Percentiles rank a stretch among this genome's conserved stretches.
Evolutionary conservation across 257 asterid species (phyloP).

Genomic region (Striga asiatica): DNA sequence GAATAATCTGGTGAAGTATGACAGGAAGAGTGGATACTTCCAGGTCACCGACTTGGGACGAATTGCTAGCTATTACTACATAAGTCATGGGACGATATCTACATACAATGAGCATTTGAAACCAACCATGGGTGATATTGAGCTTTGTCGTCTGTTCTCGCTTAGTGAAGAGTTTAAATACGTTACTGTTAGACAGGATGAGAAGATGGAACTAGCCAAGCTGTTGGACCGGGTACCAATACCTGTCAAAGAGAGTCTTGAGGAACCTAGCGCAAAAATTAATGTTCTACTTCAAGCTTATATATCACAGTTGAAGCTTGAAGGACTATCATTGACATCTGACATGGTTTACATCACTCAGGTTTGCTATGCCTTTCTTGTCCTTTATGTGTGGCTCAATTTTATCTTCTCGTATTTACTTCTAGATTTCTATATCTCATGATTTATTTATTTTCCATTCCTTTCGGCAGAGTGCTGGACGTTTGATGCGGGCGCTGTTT

Average conservation of each 20-base stretch:
- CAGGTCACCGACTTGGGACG: conserved; percentile 59
- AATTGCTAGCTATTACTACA: conserved; percentile 51
- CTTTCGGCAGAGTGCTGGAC: conserved; percentile 53
- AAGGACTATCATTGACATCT: conserved; percentile 50
- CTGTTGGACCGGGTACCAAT: conserved; percentile 52
- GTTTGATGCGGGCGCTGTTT: conserved; percentile 52
- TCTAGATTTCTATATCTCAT: not conserved
- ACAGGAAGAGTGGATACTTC: conserved; percentile 54
- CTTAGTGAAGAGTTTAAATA: conserved; percentile 54
- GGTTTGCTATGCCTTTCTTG: conserved; percentile 19
- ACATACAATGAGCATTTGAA: conserved; percentile 51
- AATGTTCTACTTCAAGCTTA: conserved; percentile 55
- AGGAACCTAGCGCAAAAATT: conserved; percentile 55
- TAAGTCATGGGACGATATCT: conserved; percentile 43
- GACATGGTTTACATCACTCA: conserved; percentile 56
- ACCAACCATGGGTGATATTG: conserved; percentile 63
- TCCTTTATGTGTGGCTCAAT: not conserved
- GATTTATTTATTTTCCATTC: not conserved
- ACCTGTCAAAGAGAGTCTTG: conserved; percentile 49
- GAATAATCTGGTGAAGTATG: conserved; percentile 51
- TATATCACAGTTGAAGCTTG: conserved; percentile 57
- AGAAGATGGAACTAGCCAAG: conserved; percentile 54
- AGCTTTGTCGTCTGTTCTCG: conserved; percentile 55
- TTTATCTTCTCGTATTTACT: not conserved
- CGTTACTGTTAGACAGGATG: conserved; percentile 51